These are phyloP conservation scores for Keithomyces neogunnii DNA, from an alignment of 2,329 filamentous ascomycete species.

Conservation along the genomic window DNA sequence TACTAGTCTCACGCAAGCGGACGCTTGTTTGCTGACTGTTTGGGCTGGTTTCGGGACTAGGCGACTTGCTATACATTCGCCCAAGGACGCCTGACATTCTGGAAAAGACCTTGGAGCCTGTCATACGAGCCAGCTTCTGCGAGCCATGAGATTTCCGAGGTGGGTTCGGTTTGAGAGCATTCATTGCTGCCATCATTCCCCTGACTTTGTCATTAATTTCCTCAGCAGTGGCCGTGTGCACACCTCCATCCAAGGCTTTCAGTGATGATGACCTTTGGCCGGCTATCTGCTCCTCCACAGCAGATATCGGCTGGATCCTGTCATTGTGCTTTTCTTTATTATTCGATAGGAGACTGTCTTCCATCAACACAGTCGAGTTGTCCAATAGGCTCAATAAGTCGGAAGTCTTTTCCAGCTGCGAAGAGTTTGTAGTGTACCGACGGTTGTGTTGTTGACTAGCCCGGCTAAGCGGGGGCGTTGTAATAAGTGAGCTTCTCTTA, in stretches of 20 bases:
- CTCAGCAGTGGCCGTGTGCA: constrained; percentile 9
- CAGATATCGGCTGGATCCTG: not conserved
- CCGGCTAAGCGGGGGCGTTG: not conserved
- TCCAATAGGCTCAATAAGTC: constrained; percentile 5
- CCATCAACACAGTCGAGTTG: not conserved
- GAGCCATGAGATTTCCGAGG: constrained; percentile 7
- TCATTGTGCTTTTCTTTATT: too few species aligned
- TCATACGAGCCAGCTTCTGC: constrained; percentile 19
- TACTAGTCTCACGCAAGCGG: not conserved
- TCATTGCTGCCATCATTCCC: constrained; percentile 28
- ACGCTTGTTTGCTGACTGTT: not conserved
- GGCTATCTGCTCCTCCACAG: not conserved
- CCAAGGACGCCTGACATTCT: constrained; percentile 27
- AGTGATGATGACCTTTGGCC: not conserved
- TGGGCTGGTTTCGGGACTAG: constrained; percentile 12
- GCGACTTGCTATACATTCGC: constrained; percentile 19
- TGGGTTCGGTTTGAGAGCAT: constrained; percentile 23
- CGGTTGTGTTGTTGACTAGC: not conserved
- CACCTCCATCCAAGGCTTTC: not conserved
- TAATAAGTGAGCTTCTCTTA: constrained; percentile 4
- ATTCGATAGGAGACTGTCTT: not conserved
- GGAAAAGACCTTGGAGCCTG: constrained; percentile 21
- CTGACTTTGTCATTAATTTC: constrained; percentile 25
- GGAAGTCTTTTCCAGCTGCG: constrained; percentile 1
- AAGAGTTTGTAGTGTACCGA: constrained; percentile 6